Conservation (phyloP, 257 asterid species). For the Solanum bulbocastanum region DNA sequence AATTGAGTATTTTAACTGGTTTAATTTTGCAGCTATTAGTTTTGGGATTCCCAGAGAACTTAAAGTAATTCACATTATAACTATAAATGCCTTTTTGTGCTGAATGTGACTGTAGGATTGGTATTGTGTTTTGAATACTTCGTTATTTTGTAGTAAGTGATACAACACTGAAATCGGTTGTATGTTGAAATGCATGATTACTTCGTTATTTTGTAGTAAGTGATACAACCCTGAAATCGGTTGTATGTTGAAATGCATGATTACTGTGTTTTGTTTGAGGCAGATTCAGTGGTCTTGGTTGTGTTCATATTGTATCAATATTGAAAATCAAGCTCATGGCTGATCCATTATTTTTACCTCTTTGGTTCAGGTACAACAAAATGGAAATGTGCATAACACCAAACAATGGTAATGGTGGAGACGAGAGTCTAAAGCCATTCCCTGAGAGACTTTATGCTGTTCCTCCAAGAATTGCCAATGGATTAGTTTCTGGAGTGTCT, state of each 20-base stretch:
- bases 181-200: not conserved
- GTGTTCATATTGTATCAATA: not conserved
- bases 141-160: not conserved
- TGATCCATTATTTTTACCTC: not conserved
- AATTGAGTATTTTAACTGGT: not conserved
- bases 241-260: not conserved
- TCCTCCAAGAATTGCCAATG: conserved; percentile 84
- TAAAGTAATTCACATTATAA: not conserved
- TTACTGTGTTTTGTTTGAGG: not conserved
- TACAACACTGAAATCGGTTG: not conserved
- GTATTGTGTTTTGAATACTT: not conserved
- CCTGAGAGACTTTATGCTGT: conserved; percentile 79
- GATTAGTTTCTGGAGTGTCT: conserved; percentile 65
- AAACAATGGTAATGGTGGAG: conserved; percentile 20
- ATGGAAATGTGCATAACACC: conserved; percentile 75
- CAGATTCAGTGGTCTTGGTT: not conserved
- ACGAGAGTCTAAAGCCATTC: conserved; percentile 53
- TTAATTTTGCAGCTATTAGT: not conserved
- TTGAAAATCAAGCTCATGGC: not conserved
- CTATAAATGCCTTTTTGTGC: not conserved
- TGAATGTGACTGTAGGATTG: not conserved
- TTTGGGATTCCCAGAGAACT: not conserved
- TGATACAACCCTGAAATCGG: not conserved
- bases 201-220: not conserved
- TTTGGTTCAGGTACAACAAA: conserved; percentile 68